Base-by-base conservation (phyloP, 1,284 basidiomycete genomes). In the Nidula niveotomentosa region DNA sequence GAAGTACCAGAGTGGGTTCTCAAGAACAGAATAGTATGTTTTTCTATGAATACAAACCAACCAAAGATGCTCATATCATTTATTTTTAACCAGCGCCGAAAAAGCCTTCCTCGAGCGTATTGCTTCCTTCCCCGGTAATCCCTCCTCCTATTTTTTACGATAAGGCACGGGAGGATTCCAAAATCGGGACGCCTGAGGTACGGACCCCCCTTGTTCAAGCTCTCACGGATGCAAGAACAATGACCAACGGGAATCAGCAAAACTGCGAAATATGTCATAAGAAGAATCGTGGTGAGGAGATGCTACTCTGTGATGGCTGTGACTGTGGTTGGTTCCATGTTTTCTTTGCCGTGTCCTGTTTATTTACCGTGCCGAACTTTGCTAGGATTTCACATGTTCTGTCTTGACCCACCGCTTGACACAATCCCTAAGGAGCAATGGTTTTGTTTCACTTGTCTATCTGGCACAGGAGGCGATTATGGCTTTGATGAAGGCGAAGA, bases 401-500 rank as follows among this genome's bases (percentile, higher is more conserved):
- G 97, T 69, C 88, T 99, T 54, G 90, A 94, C 64, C 96, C 97
- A 2, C 94, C 96, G 17, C 76, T 99, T 48, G 74, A 81, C 2
- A 76, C 80, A 4, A 90, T 98, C 53, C 96, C 97, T 2, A 90
- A 90, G 61, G 93, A 94, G 54, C 90, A 96, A 60, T 99, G 97
- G 96, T 98, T 89, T 71, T 99, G 97, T 71, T 92, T 93, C 62
- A 87, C 88, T 1, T 99, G 97, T 67, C 78, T 99, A 13, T 85
- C 96, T 46, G 90, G 88, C 33, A 97, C 94, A 0, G 96, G 96
- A n/a, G 93, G 94, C 55, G 97, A 98, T 72, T 99, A 94, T 67
- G 97, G 97, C 44, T 99, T 99, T 66, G 96, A 98, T 64, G 96
- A 98, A 66, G 97, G 97, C 53, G 91, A 98, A 70, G 96, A 98